Evolutionary conservation across 768 basidiomycete species (phyloP), one percentile per base, ranked within the genome.

Genomic region (Mycena venus): DNA sequence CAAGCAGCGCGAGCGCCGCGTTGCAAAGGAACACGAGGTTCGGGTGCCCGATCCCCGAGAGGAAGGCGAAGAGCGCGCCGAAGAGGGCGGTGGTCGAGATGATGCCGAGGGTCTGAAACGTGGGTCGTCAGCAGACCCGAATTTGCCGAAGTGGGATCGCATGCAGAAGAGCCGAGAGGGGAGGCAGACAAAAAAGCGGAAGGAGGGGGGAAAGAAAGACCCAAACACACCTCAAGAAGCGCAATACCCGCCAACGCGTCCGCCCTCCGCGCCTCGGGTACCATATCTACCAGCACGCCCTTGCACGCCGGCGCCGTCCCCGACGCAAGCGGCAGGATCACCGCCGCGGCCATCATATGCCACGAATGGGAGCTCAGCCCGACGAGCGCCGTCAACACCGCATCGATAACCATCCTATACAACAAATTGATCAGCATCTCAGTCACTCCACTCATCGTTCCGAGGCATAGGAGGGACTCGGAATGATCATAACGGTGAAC

Each of bases 11-110:
- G 21, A 70, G 15, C 14, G 34, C 47, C 15, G 73, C 68, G 38
- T 75, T 75, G 47, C 58, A 70, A 14, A 70, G 55, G 40, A 70
- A 75, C 62, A 75, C 73, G 8, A 70, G 47, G 47, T 62, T 70
- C 27, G 73, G 73, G 17, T 58, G 55, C 8, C 68, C 73, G 10
- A 75, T 38, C 9, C 21, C 63, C 15, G 73, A 70, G 19, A 75
- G 58, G 21, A 66, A 40, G 6, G 64, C 68, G 40, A 75, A 75
- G 17, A 75, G 55, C 14, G 58, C 19, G 56, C 60, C 38, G 38
- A 61, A 61, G 36, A 61, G 59, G n/a, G 36, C 29, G 36, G 42
- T 23, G 34, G 36, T 61, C 14, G 34, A 23, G 34, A 61, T 38
- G 1, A 40, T 23, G 12, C 42, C 62, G 29, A 64, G 47, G 21